Evolutionary conservation across 345 rosid genomes (phyloP), one percentile per base, ranked within the genome.

Genomic region (Erucastrum elatum): DNA sequence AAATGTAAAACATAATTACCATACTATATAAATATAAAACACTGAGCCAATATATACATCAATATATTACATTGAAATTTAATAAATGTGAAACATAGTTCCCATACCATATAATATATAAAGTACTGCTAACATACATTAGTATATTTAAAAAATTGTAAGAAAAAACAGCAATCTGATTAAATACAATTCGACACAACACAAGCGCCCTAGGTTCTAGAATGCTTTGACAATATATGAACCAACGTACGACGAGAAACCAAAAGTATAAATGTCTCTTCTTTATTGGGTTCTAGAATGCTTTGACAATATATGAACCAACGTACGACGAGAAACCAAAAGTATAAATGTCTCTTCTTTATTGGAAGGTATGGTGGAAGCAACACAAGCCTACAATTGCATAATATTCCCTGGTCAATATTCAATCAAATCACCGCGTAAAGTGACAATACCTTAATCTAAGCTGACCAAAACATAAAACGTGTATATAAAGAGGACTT

Each of bases 391-490:
- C 79, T 29, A 63, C 75, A 69, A 74, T 74, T 64, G 75, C 71
- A 74, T 63, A 80, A 80, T 69, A 74, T 80, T 74, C 67, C 64
- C 5, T 9, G 71, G 79, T 80, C 82, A 80, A 71, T n/a, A 53
- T 73, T 68, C 34, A 73, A 51, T 30, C 51, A 27, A 35, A 62
- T 64, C 10, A 66, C 64, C 82, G 79, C 79, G 82, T 75, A 69
- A 41, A 60, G 71, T 75, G 67, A 74, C 71, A 74, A 68, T 31
- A 73, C 60, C 3, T 51, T 70, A 77, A 26, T 39, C 25, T 39
- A 59, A 37, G 37, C 72, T 78, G 81, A 72, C 81, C 31, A 67
- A 46, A 33, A 33, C 77, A 72, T 67, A 66, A 33, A 72, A 66
- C n/a, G 29, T 60, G 11, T 72, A 66, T 78, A 73, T 73, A 78